Evolutionary conservation across 495 filamentous ascomycete genomes (phyloP).

Genomic region (Staphylotrichum tortipilum): DNA sequence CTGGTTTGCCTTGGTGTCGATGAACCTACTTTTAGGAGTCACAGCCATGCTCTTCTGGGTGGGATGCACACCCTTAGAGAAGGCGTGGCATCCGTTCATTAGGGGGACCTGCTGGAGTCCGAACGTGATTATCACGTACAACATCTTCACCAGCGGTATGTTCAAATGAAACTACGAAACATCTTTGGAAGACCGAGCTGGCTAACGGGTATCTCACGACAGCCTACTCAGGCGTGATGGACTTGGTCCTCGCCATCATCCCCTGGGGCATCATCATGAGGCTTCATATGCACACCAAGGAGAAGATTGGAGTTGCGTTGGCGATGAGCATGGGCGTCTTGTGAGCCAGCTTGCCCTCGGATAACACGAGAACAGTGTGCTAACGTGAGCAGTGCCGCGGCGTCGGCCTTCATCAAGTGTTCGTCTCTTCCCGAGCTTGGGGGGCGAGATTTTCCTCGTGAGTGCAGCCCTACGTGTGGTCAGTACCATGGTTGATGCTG

Average conservation of each 20-base stretch:
- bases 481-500: no score
- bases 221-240: neutral
- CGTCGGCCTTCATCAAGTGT: conserved; percentile 15
- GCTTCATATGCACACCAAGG: neutral
- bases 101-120: neutral
- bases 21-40: neutral
- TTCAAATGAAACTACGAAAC: neutral
- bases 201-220: no score
- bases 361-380: neutral
- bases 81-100: neutral
- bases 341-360: neutral
- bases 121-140: neutral
- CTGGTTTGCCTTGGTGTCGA: neutral
- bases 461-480: neutral
- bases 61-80: neutral
- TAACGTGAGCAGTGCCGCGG: neutral
- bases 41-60: neutral
- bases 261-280: neutral
- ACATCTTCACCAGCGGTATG: neutral
- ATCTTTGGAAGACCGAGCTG: no score
- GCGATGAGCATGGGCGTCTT: neutral
- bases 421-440: conserved; percentile 21
- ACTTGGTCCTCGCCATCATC: neutral
- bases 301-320: neutral
- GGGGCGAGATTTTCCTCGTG: conserved; percentile 12